Conservation (phyloP, 2,329 filamentous ascomycete genomes). For the Blastomyces parvus region DNA sequence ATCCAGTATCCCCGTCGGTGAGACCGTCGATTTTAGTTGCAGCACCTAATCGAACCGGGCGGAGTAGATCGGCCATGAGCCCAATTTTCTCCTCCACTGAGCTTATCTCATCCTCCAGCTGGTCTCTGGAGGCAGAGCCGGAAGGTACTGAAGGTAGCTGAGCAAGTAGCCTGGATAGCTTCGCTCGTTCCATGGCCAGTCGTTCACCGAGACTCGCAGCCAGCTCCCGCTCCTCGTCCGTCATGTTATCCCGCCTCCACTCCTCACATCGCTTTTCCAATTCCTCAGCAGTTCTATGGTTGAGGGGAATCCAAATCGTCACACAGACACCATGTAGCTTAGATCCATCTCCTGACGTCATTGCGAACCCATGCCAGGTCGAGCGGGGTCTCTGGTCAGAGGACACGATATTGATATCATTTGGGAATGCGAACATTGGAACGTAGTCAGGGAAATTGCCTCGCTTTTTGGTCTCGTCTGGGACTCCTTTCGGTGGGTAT, state of each 20-base stretch:
- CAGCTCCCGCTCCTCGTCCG: conserved; percentile 88
- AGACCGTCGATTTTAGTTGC: conserved; percentile 95
- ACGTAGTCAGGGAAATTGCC: conserved; percentile 94
- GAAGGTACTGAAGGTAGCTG: conserved; percentile 71
- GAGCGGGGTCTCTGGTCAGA: conserved; percentile 86
- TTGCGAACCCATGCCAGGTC: conserved; percentile 98
- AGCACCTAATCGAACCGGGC: conserved; percentile 84
- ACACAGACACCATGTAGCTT: conserved; percentile 87
- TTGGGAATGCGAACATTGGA: conserved; percentile 98
- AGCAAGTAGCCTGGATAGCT: conserved; percentile 78
- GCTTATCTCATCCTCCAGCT: conserved; percentile 87
- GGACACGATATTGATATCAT: conserved; percentile 94
- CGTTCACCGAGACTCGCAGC: conserved; percentile 85
- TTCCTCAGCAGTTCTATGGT: conserved; percentile 69
- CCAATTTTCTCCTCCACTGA: conserved; percentile 93
- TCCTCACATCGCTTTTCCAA: conserved; percentile 65
- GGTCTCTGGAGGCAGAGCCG: conserved; percentile 70
- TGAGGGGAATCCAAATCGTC: conserved; percentile 85
- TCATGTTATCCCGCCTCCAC: conserved; percentile 90
- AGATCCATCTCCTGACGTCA: conserved; percentile 87
- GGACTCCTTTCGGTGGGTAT: conserved; percentile 75
- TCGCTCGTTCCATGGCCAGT: conserved; percentile 75
- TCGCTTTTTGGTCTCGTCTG: conserved; percentile 68
- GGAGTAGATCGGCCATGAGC: conserved; percentile 90
- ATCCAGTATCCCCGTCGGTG: conserved; percentile 86